A percentile compares a stretch with the other conserved stretches of the same genome.
Conservation (phyloP, 2,329 filamentous ascomycete genomes). For the Calonectria hongkongensis region DNA sequence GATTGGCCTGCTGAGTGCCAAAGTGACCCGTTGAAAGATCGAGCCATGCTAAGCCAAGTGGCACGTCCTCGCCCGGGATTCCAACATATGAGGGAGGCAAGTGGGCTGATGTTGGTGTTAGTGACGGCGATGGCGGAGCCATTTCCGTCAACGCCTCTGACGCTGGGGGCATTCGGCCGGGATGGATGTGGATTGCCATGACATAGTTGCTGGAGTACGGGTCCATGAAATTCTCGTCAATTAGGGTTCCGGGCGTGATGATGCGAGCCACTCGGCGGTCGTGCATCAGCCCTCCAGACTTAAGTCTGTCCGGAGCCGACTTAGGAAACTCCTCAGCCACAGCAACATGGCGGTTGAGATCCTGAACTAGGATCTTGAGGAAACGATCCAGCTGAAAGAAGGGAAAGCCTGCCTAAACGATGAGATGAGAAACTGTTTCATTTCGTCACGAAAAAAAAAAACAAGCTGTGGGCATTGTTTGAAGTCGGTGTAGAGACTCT, state of each 20-base stretch:
- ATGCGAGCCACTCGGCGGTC: conserved; percentile 90
- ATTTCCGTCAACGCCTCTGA: conserved; percentile 41
- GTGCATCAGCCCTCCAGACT: conserved; percentile 86
- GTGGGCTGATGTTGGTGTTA: conserved; percentile 46
- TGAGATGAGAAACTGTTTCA: conserved; percentile 35
- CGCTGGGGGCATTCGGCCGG: conserved; percentile 56
- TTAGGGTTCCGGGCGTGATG: conserved; percentile 94
- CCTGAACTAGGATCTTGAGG: conserved; percentile 93
- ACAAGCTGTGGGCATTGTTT: conserved; percentile 24
- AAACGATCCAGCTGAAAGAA: conserved; percentile 94
- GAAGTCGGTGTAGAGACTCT: conserved; percentile 47
- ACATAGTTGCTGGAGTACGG: conserved; percentile 95
- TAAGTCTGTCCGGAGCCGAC: conserved; percentile 80
- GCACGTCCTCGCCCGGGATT: conserved; percentile 46
- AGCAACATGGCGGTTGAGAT: conserved; percentile 92
- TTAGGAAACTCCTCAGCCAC: conserved; percentile 95
- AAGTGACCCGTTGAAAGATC: conserved; percentile 97
- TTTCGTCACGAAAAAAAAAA: conserved; percentile 16
- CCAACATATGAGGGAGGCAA: conserved; percentile 48
- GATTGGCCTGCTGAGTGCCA: conserved; percentile 85
- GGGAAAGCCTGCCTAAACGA: conserved; percentile 87
- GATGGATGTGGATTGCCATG: conserved; percentile 86
- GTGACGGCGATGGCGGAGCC: conserved; percentile 43
- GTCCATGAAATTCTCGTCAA: conserved; percentile 98
- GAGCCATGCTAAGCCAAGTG: conserved; percentile 91